Evolutionary conservation across 2,329 filamentous ascomycete species (phyloP).

Genomic region (Aspergillus sp.): DNA sequence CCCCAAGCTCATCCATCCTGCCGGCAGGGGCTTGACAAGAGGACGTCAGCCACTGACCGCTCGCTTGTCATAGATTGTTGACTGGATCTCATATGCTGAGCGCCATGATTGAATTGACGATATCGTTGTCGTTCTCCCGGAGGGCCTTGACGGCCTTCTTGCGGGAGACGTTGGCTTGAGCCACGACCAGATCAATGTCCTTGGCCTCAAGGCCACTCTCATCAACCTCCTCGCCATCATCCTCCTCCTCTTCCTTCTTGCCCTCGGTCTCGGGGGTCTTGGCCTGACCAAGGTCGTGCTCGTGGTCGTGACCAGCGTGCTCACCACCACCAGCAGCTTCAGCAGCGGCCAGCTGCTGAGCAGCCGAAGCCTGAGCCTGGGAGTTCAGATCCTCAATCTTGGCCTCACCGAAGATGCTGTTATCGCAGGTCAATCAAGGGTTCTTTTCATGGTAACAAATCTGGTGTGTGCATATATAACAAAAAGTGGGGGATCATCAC

Average conservation of each 20-base stretch:
- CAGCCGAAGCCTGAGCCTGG: conserved; percentile 89
- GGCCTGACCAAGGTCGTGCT: conserved; percentile 51
- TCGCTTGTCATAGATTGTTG: neutral
- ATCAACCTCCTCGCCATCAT: conserved; percentile 93
- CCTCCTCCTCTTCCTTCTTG: conserved; percentile 71
- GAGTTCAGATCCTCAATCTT: conserved; percentile 99
- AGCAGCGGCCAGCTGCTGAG: conserved; percentile 81
- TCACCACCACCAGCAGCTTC: conserved; percentile 53
- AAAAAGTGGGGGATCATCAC: conserved; percentile 27
- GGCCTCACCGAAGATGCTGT: conserved; percentile 96
- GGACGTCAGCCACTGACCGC: conserved; percentile 17
- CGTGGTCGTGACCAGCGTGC: conserved; percentile 53
- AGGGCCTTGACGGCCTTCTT: conserved; percentile 99
- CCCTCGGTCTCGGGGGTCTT: conserved; percentile 53
- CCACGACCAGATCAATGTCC: conserved; percentile 99
- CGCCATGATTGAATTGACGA: conserved; percentile 99
- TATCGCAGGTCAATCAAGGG: conserved; percentile 16
- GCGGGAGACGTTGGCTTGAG: conserved; percentile 88
- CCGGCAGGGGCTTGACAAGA: conserved; percentile 11
- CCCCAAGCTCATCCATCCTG: conserved; percentile 23
- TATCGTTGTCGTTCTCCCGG: conserved; percentile 96
- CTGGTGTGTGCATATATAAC: too few relatives aligned
- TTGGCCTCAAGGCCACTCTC: conserved; percentile 92
- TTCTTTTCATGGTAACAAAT: neutral
- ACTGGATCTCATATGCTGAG: conserved; percentile 60